Base-by-base conservation (phyloP, 2,329 filamentous ascomycete genomes). In the Atkinsonella texensis region DNA sequence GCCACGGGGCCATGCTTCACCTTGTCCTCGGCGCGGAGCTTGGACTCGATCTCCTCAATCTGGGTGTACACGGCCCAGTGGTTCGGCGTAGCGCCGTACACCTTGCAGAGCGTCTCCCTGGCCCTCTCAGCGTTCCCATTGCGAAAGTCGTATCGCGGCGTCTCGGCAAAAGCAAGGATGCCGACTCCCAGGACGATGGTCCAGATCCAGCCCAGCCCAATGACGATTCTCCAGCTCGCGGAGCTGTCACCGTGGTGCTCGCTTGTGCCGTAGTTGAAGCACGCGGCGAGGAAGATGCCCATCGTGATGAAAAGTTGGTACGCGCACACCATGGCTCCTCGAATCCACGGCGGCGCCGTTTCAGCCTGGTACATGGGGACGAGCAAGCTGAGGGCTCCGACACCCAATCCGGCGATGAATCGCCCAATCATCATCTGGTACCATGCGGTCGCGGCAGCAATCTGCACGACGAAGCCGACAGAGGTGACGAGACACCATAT, bases 311-410 rank as follows among this genome's bases (percentile, higher is more conserved):
- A 83, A 3, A 87, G 72, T 68, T 87, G 84, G 64, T 87, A 87
- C 12, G 75, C 76, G 46, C 76, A 76, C 47, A 87, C 79, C 55
- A 87, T 73, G 4, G 79, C 73, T 51, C 81, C 83, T 56, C 84
- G 75, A 48, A 87, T 79, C 63, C 80, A 80, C 13, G 80, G 74
- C 0, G 84, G 84, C 0, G 80, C 79, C 6, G 77, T 84, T 65
- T 88, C 84, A n/a, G 78, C 78, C 59, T 86, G 82, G 62, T 85
- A 87, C 79, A 87, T 83, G n/a, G 82, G 81, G 0, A 83, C 81
- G 12, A 82, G 66, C 5, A 85, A 75, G 10, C 77, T 81, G 1
- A 86, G 65, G 0, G 76, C 79, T 51, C 84, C 84, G 42, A 88
- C 81, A 13, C 83, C 83, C 1, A 86, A 69, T 49, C 84, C 84